Evolutionary conservation across 768 basidiomycete genomes (phyloP).

Genomic region (Psilocybe cubensis): DNA sequence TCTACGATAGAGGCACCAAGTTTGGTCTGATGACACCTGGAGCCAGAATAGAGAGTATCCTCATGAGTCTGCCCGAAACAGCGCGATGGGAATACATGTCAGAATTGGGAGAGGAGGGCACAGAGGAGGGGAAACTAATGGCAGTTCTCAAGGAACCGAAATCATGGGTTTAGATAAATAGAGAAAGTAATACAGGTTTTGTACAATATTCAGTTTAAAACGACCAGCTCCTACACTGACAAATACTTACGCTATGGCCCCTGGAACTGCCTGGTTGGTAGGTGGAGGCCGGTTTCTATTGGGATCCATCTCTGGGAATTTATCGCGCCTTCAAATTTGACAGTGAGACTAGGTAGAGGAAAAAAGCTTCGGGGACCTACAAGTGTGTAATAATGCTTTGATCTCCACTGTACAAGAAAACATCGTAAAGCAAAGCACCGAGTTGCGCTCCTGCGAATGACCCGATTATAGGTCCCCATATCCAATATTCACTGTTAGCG

Average conservation of each 20-base stretch:
- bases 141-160: slow-evolving; percentile 62
- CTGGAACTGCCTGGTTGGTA: no score
- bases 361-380: slow-evolving; percentile 35
- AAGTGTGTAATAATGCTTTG: slow-evolving; percentile 58
- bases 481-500: slow-evolving; percentile 63
- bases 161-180: slow-evolving; percentile 55
- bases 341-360: no score
- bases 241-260: no score
- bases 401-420: slow-evolving; percentile 37
- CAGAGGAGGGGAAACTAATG: slow-evolving; percentile 68
- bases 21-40: slow-evolving; percentile 86
- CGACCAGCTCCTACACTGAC: neutral
- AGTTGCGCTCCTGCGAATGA: slow-evolving; percentile 60
- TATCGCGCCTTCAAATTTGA: neutral
- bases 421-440: slow-evolving; percentile 61
- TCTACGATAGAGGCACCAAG: slow-evolving; percentile 86
- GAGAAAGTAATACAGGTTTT: neutral
- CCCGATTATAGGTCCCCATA: slow-evolving; percentile 68
- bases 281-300: neutral
- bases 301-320: neutral
- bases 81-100: slow-evolving; percentile 92
- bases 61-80: slow-evolving; percentile 88
- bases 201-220: neutral
- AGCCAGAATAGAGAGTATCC: slow-evolving; percentile 85
- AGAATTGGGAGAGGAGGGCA: slow-evolving; percentile 67